Evolutionary conservation across 2,329 filamentous ascomycete genomes (phyloP).

Genomic region (Chaetomium sp.): DNA sequence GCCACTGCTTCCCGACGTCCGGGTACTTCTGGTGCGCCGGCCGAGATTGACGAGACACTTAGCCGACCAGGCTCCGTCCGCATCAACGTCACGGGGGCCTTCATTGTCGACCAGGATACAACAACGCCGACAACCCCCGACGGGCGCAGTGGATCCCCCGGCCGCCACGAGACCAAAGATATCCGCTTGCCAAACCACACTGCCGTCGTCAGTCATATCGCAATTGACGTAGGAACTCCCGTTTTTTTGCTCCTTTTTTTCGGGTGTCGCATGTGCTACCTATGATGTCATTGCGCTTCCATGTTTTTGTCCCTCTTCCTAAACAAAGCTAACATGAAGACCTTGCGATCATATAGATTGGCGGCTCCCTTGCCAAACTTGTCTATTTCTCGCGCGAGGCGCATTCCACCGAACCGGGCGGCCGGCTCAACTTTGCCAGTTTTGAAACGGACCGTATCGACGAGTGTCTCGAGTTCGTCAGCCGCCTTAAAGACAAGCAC

Average conservation of each 20-base stretch:
- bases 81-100: conserved; percentile 95
- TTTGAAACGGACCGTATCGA: conserved; percentile 96
- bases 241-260: conserved; percentile 7
- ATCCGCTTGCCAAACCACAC: conserved; percentile 96
- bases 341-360: conserved; percentile 56
- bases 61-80: conserved; percentile 65
- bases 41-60: conserved; percentile 56
- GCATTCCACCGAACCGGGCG: conserved; percentile 71
- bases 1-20: conserved; percentile 21
- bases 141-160: conserved; percentile 41
- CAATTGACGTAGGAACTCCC: conserved; percentile 69
- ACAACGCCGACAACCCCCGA: conserved; percentile 41
- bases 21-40: conserved; percentile 34
- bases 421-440: conserved; percentile 87
- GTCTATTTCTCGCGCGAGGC: conserved; percentile 94
- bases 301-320: background rate
- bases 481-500: conserved; percentile 76
- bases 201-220: conserved; percentile 90
- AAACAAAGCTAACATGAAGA: conserved; percentile 8
- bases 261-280: background rate
- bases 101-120: conserved; percentile 82
- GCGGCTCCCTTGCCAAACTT: conserved; percentile 89
- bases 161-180: conserved; percentile 70
- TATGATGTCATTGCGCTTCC: conserved; percentile 21
- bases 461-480: conserved; percentile 87